Evolutionary conservation across 495 filamentous ascomycete species (phyloP), one percentile per base, ranked within the genome.

Genomic region (Lichina pygmaea): DNA sequence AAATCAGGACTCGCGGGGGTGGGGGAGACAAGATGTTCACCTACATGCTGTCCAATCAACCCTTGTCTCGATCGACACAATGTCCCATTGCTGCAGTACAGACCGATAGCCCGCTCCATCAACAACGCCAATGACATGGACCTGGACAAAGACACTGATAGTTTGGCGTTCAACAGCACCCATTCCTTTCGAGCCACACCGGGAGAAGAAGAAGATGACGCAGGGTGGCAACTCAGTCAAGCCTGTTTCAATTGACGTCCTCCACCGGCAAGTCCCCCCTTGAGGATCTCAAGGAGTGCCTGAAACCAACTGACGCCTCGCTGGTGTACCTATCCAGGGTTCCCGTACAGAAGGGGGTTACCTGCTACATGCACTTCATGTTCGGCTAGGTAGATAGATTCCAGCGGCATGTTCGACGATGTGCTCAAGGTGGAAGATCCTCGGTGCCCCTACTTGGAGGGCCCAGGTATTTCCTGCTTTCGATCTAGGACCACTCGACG

Each of bases 261-360:
- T 94, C 12, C n/a, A n/a, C n/a, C n/a, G 93, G 60, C 56, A 72
- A 8, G 66, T 62, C 30, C 4, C 67, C 93, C 15, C 58, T 91
- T 33, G 58, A 65, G 12, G 86, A 94, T 57, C 81, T 93, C 56
- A 83, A 84, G 57, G 84, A 93, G 52, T 94, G 86, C 52, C 61
- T 93, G 7, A 75, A 83, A 47, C 75, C 79, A 0, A 24, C 62
- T 66, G 2, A 85, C 77, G 2, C 58, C 57, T 42, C 55, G 57
- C 11, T 93, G 83, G 84, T 89, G 89, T 50, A 72, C 77, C 0
- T 73, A 75, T 43, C 67, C 81, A 0, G 83, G 47, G 5, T 45
- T 50, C 7, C 48, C 48, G 8, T 50, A 50, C 47, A 1, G 48
- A 13, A 47, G 48, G 7, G 47, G 3, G 8, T 44, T 44, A 50